Evolutionary conservation across 768 basidiomycete genomes (phyloP).

Genomic region (Hericium coralloides): DNA sequence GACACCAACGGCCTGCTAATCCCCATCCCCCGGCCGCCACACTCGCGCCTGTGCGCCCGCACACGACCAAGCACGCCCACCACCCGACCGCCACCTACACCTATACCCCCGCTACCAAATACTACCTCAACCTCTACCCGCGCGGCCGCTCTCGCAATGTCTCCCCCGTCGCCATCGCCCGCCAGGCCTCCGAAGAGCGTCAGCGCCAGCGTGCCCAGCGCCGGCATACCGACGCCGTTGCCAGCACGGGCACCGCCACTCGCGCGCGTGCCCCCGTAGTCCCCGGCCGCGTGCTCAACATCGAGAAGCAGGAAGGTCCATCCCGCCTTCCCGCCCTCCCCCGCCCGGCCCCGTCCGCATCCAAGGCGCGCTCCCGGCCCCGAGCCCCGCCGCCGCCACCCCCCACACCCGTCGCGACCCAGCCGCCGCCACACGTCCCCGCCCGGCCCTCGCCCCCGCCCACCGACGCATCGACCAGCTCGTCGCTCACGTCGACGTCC

Average conservation of each 20-base stretch:
- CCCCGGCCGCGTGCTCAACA: background rate
- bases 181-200: constrained; percentile 16
- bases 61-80: too few relatives aligned
- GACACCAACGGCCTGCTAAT: too few relatives aligned
- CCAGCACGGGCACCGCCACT: background rate
- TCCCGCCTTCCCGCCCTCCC: background rate
- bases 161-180: constrained; percentile 14
- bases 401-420: background rate
- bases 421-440: background rate
- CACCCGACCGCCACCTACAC: background rate
- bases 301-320: background rate
- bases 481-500: background rate
- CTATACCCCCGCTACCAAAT: background rate
- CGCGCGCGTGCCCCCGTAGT: background rate
- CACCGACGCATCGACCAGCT: background rate
- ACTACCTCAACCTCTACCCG: background rate
- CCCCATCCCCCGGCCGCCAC: too few relatives aligned
- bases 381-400: background rate
- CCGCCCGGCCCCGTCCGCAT: background rate
- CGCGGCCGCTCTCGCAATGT: constrained; percentile 13
- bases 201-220: background rate
- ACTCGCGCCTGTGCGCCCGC: too few relatives aligned
- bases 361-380: background rate
- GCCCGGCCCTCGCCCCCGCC: background rate
- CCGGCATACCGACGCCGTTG: background rate